A percentile compares a stretch with the other conserved stretches of the same genome.
Evolutionary conservation across 2,329 filamentous ascomycete species (phyloP).

Genomic region (Colletotrichum tropicale): DNA sequence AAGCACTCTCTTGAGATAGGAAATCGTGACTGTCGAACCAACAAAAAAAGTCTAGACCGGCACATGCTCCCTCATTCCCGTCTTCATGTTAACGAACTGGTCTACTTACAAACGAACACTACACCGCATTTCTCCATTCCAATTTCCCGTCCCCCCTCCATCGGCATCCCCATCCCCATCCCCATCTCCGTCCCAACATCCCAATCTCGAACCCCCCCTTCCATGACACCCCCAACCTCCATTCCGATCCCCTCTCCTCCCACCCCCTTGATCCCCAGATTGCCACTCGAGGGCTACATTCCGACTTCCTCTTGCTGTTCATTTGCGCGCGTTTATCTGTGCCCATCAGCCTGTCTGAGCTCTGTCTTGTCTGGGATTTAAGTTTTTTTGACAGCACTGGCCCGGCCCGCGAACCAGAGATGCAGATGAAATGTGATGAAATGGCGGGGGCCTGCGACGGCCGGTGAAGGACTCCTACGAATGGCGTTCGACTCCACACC

Average conservation of each 20-base stretch:
- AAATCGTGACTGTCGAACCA: neutral
- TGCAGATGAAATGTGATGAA: slow-evolving; percentile 16
- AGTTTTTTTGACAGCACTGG: slow-evolving; percentile 16
- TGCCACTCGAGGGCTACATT: slow-evolving; percentile 1
- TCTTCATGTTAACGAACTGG: neutral
- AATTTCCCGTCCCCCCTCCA: neutral
- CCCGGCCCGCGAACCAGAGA: slow-evolving; percentile 15
- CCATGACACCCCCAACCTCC: neutral
- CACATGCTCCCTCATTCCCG: neutral
- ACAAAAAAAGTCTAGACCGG: neutral
- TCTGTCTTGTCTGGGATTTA: slow-evolving; percentile 11
- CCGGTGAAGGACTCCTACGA: slow-evolving; percentile 12
- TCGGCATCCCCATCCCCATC: neutral
- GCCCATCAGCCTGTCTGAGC: neutral
- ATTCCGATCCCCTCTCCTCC: neutral
- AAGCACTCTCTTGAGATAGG: neutral
- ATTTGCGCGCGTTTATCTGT: neutral
- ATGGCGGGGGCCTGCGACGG: neutral
- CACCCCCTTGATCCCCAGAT: neutral
- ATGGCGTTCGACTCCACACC: slow-evolving; percentile 9
- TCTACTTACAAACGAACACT: neutral
- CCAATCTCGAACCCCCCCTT: neutral
- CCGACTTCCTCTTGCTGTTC: neutral
- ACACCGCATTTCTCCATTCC: neutral
- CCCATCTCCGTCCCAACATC: neutral